Percentiles rank a stretch among this genome's conserved stretches.
phyloP scores from a whole-genome alignment of 441 rosid species.

The Populus hybrid region DNA sequence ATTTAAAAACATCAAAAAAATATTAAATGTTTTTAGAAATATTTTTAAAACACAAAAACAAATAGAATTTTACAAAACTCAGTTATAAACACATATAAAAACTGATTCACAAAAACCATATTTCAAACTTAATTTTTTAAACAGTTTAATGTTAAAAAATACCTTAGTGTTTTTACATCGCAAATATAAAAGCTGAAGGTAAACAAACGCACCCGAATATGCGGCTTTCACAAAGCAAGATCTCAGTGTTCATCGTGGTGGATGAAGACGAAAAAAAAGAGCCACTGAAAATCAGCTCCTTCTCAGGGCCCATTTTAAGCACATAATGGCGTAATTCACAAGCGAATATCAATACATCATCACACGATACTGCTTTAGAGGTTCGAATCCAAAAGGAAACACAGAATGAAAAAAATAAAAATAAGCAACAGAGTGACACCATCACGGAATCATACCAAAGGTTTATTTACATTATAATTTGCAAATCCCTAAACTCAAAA shows the following conservation, averaged over 20 bases:
- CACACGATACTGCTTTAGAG: not conserved
- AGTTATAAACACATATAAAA: no score
- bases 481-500: not conserved
- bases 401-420: no score
- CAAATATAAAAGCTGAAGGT: no score
- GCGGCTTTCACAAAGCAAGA: not conserved
- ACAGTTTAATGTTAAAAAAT: no score
- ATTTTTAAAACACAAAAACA: no score
- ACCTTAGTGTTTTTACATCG: no score
- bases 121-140: no score
- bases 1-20: no score
- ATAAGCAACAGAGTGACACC: not conserved
- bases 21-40: no score
- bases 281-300: not conserved
- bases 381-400: not conserved
- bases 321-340: constrained; percentile 20
- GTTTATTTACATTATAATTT: constrained; percentile 18
- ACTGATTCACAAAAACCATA: no score
- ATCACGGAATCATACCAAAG: not conserved
- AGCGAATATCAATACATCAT: constrained; percentile 19
- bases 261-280: not conserved
- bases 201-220: not conserved
- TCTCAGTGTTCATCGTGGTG: not conserved
- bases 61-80: no score
- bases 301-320: not conserved